These are phyloP conservation scores for Aspergillus nomiae DNA, from an alignment of 2,329 filamentous ascomycete genomes.

Conservation along the genomic window DNA sequence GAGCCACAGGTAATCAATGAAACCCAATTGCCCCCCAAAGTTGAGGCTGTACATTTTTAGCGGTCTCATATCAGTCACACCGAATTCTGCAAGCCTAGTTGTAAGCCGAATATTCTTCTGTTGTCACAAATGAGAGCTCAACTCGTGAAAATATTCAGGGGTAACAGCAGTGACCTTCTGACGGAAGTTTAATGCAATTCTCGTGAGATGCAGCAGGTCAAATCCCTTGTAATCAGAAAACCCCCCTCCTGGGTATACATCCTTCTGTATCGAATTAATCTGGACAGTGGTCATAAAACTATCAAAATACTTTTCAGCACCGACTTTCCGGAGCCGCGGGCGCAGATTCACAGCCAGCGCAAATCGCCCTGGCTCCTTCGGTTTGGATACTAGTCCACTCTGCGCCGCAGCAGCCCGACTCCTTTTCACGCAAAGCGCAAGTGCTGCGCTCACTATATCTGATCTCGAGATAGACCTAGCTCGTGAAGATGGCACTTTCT, in stretches of 20 bases:
- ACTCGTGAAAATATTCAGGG: not conserved
- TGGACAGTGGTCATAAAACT: too few species aligned
- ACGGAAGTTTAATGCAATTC: not conserved
- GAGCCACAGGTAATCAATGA: not conserved
- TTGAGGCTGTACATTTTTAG: not conserved
- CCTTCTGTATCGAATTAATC: not conserved
- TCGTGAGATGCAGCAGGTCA: not conserved
- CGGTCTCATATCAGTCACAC: not conserved
- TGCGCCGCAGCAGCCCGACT: too few species aligned
- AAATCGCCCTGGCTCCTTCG: too few species aligned
- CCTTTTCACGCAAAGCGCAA: too few species aligned
- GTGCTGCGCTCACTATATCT: too few species aligned
- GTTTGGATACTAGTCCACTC: too few species aligned
- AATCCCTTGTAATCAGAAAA: not conserved
- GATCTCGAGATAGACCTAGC: too few species aligned
- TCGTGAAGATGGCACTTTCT: too few species aligned
- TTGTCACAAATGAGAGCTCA: not conserved
- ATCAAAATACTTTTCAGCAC: too few species aligned
- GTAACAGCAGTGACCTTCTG: not conserved
- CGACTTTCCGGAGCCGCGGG: too few species aligned
- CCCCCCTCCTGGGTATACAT: not conserved
- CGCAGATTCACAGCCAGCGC: too few species aligned
- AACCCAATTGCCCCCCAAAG: not conserved
- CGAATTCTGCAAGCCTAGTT: not conserved
- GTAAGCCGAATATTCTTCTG: not conserved